Base-by-base conservation (phyloP, 140 eudicot species). In the Stevia rebaudiana region DNA sequence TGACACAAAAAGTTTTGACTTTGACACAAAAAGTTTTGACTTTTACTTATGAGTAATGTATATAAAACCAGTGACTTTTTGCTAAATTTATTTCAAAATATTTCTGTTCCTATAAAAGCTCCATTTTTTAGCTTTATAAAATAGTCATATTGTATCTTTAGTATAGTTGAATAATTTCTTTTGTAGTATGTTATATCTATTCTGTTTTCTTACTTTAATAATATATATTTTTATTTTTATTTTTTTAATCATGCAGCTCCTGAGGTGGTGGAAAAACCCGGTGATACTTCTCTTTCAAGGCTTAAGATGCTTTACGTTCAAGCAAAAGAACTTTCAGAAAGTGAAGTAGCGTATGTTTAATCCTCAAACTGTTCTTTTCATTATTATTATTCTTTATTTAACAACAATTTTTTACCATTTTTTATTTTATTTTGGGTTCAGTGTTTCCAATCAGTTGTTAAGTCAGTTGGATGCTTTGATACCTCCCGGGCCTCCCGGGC, bases 401-500 rank as follows among this genome's bases (percentile, higher is more conserved):
- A n/a, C 12, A 8, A 6, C n/a, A 22, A 36, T 56, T 35, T 8
- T 49, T 68, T 39, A 5, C 8, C 11, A 8, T 25, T 49, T 0
- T 12, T 60, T 43, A 22, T 13, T 25, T 42, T 41, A 13, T 16
- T 16, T 68, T 74, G 71, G n/a, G n/a, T n/a, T 81, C 85, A 88
- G 90, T 74, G 61, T 82, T 69, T 78, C 86, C 30, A 80, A 36
- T 63, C 94, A 82, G 61, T 75, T 88, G 77, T 52, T 82, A 68
- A 63, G 63, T 69, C 85, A 91, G 55, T 56, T 87, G 36, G 96
- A 91, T 81, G 82, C 82, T 28, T 11, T 85, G 58, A 62, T 83
- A 61, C 96, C 98, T 33, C 73, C 96, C 65, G 96, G 85, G 62
- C 85, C 94, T 64, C 80, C 79, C 58, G 96, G 91, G 25, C 98